phyloP scores from a whole-genome alignment of 805 yeast species.

The Kluyveromyces siamensis region DNA sequence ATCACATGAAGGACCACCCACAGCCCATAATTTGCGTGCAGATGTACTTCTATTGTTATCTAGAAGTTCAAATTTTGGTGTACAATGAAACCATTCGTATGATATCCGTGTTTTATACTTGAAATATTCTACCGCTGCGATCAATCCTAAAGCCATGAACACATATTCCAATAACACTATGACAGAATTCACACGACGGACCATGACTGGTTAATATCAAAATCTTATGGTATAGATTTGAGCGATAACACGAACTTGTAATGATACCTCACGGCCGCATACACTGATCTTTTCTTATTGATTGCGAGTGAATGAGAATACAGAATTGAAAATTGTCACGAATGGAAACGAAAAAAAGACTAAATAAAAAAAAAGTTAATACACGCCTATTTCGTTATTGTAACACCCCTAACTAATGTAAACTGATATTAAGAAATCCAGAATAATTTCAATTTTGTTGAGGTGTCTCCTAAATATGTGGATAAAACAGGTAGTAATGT shows the following conservation, averaged over 20 bases:
- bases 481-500: conserved; percentile 16
- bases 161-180: conserved; percentile 22
- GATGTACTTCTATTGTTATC: conserved; percentile 18
- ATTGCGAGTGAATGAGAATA: not conserved
- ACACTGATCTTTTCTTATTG: too few species aligned
- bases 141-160: conserved; percentile 21
- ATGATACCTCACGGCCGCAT: too few species aligned
- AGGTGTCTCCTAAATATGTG: not conserved
- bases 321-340: not conserved
- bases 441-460: too few species aligned
- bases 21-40: conserved; percentile 27
- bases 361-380: too few species aligned
- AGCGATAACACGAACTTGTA: too few species aligned
- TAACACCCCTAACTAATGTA: not conserved
- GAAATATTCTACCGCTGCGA: conserved; percentile 37
- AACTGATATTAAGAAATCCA: too few species aligned
- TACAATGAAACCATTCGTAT: conserved; percentile 40
- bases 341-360: not conserved
- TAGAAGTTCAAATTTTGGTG: conserved; percentile 23
- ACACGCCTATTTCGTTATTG: not conserved
- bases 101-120: conserved; percentile 32
- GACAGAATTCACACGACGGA: not conserved
- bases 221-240: not conserved
- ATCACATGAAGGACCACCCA: conserved; percentile 38
- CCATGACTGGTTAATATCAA: not conserved